These are phyloP conservation scores for Exophiala sideris DNA, from an alignment of 2,329 filamentous ascomycete species.

Conservation along the genomic window DNA sequence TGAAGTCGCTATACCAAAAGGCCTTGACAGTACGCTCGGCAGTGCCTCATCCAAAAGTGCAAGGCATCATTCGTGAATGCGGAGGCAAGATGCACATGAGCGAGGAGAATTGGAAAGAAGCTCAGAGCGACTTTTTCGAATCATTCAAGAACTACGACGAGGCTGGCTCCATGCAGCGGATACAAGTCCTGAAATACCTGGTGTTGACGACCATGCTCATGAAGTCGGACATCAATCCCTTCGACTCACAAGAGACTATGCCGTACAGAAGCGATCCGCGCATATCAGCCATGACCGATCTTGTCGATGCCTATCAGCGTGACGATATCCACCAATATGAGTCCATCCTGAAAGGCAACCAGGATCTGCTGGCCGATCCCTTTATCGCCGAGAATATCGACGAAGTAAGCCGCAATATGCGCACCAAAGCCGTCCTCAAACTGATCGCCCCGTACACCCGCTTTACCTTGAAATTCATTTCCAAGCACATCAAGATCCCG, in stretches of 20 bases:
- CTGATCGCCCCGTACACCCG: constrained; percentile 92
- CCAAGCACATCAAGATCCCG: constrained; percentile 80
- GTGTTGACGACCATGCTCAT: constrained; percentile 97
- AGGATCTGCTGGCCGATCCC: constrained; percentile 81
- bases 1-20: constrained; percentile 88
- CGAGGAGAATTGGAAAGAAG: constrained; percentile 98
- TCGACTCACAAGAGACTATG: constrained; percentile 98
- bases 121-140: constrained; percentile 96
- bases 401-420: constrained; percentile 96
- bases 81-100: constrained; percentile 99
- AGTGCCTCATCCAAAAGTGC: constrained; percentile 96
- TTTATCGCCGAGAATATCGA: constrained; percentile 99
- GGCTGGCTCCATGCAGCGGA: constrained; percentile 90
- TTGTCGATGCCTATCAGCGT: constrained; percentile 93
- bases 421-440: constrained; percentile 90
- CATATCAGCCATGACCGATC: constrained; percentile 93
- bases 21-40: constrained; percentile 92
- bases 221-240: constrained; percentile 97
- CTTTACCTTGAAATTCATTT: constrained; percentile 85
- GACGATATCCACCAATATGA: constrained; percentile 94
- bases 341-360: constrained; percentile 78
- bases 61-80: constrained; percentile 98
- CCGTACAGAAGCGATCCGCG: constrained; percentile 94
- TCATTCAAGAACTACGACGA: constrained; percentile 99
- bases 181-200: constrained; percentile 95